A percentile compares a stretch with the other conserved stretches of the same genome.
phyloP scores from a whole-genome alignment of 2,329 filamentous ascomycete species.

The Chrysoporthe deuterocubensis region DNA sequence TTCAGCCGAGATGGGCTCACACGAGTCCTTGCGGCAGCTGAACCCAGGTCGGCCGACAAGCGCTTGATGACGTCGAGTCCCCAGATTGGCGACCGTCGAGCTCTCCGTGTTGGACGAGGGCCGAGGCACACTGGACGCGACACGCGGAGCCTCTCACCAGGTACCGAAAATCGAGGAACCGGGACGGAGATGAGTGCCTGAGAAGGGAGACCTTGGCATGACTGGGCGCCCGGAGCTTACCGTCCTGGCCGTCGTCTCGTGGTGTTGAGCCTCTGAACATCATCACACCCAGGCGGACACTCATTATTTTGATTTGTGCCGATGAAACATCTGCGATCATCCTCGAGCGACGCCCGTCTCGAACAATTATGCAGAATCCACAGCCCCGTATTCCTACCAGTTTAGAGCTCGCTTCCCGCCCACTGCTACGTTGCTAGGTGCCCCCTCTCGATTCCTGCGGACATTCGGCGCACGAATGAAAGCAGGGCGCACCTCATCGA shows the following conservation, averaged over 20 bases:
- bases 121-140: conserved; percentile 13
- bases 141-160: conserved; percentile 12
- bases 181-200: conserved; percentile 7
- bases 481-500: neutral
- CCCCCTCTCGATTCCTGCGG: neutral
- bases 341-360: conserved; percentile 4
- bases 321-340: neutral
- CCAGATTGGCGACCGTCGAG: neutral
- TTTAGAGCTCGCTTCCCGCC: conserved; percentile 1
- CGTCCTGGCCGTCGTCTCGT: neutral
- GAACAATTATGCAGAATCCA: conserved; percentile 16
- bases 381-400: conserved; percentile 22
- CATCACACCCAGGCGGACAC: neutral
- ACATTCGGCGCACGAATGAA: neutral
- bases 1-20: neutral
- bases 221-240: too few relatives aligned
- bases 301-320: neutral
- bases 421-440: conserved; percentile 1
- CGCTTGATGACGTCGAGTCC: neutral
- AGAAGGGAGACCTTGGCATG: conserved; percentile 11
- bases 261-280: conserved; percentile 9
- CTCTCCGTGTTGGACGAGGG: neutral
- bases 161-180: neutral
- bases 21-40: neutral
- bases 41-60: neutral